phyloP scores from a whole-genome alignment of 2,329 filamentous ascomycete species.

The Aschersonia sp. region DNA sequence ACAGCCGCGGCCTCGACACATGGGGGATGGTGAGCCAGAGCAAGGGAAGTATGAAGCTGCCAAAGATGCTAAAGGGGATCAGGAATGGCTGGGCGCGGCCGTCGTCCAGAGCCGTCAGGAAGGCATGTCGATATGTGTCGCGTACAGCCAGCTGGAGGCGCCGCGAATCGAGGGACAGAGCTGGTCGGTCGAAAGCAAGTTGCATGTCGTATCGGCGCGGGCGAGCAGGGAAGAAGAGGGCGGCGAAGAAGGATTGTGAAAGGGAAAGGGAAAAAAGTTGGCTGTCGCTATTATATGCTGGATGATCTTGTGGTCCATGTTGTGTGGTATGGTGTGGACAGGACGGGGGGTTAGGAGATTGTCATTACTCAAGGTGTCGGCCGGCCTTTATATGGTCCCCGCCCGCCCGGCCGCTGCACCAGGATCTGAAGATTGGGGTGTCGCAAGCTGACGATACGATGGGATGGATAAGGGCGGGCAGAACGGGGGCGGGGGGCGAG shows the following conservation, averaged over 20 bases:
- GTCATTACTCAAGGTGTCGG: no score
- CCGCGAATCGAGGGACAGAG: neutral
- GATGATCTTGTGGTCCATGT: no score
- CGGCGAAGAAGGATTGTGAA: neutral
- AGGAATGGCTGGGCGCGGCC: conserved; percentile 32
- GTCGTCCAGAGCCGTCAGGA: conserved; percentile 19
- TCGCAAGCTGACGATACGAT: no score
- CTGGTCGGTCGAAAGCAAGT: neutral
- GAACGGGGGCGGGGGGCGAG: no score
- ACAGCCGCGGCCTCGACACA: conserved; percentile 32
- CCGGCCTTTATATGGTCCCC: no score
- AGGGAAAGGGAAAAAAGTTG: no score
- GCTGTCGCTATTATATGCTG: no score
- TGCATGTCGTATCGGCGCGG: neutral
- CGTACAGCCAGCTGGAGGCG: conserved; percentile 13
- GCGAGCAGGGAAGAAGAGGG: neutral
- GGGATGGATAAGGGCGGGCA: no score
- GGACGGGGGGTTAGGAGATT: no score
- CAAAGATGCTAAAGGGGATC: conserved; percentile 35
- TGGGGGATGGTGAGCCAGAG: conserved; percentile 45
- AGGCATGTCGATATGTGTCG: conserved; percentile 19
- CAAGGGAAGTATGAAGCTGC: conserved; percentile 31
- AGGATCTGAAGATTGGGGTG: no score
- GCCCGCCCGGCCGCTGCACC: no score
- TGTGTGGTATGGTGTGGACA: no score